phyloP scores from a whole-genome alignment of 371 early-diverging fungal species.

The Zychaea mexicana region DNA sequence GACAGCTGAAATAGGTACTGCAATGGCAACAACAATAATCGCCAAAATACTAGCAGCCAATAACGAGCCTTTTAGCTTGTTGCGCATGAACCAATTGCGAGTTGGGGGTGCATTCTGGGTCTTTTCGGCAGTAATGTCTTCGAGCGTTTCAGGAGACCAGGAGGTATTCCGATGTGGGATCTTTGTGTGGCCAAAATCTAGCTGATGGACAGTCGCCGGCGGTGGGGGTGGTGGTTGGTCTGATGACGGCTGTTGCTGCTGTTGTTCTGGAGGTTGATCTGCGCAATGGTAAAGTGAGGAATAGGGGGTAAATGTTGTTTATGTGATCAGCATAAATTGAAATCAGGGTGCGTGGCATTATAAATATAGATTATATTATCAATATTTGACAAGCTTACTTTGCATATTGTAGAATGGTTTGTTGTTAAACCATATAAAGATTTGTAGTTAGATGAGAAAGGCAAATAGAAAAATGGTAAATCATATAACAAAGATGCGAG shows the following conservation, averaged over 20 bases:
- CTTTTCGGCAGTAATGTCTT: conserved; percentile 7
- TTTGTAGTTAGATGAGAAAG: neutral
- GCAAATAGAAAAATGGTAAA: neutral
- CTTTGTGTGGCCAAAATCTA: neutral
- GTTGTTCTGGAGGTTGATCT: neutral
- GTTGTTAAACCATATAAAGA: neutral
- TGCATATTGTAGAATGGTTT: neutral
- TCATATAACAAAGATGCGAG: neutral
- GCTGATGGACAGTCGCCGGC: neutral
- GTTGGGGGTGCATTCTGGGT: neutral
- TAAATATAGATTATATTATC: no score
- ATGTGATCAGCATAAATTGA: no score
- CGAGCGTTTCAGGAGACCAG: neutral
- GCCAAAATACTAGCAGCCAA: neutral
- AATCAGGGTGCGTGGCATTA: neutral
- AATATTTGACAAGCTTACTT: conserved; percentile 4
- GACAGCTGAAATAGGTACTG: conserved; percentile 1
- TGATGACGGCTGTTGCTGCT: neutral
- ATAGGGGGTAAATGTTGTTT: neutral
- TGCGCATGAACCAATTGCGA: conserved; percentile 8
- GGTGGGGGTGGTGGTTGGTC: neutral
- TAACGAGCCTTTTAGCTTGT: conserved; percentile 1
- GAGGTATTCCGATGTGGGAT: neutral
- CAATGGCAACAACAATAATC: conserved; percentile 8
- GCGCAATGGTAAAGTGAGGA: neutral